Conservation (phyloP, 257 asterid species). For the Sherardia arvensis region DNA sequence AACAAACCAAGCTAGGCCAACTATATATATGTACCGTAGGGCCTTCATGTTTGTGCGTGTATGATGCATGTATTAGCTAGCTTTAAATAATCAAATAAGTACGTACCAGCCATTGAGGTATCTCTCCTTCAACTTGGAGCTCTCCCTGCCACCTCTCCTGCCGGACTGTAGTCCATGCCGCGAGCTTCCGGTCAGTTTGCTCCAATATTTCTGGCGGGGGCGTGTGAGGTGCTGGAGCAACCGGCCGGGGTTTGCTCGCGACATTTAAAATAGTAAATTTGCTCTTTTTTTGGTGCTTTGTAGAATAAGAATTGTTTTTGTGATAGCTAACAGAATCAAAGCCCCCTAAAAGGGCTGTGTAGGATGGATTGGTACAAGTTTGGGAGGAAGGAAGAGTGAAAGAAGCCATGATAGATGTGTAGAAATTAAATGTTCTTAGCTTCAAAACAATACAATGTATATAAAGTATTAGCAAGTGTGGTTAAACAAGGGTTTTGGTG, state of each 20-base stretch:
- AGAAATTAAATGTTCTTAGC: background rate
- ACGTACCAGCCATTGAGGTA: slow-evolving; percentile 94
- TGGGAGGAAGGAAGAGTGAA: slow-evolving; percentile 27
- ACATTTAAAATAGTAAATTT: slow-evolving; percentile 24
- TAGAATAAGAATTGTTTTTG: slow-evolving; percentile 13
- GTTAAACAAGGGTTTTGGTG: background rate
- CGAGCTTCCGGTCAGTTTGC: slow-evolving; percentile 27
- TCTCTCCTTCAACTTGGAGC: slow-evolving; percentile 73
- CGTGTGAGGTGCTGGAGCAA: slow-evolving; percentile 13
- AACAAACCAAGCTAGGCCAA: background rate
- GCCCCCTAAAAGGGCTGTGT: background rate
- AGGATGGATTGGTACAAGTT: slow-evolving; percentile 12
- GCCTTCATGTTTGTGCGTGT: background rate
- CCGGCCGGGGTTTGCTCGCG: slow-evolving; percentile 34
- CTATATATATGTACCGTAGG: background rate
- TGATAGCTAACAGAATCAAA: slow-evolving; percentile 12
- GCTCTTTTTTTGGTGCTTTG: slow-evolving; percentile 6
- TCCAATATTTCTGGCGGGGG: slow-evolving; percentile 1
- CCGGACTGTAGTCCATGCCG: slow-evolving; percentile 74
- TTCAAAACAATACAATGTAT: background rate
- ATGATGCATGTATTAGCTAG: background rate
- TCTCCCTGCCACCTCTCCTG: slow-evolving; percentile 93
- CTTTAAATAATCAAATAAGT: too few relatives aligned
- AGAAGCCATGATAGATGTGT: slow-evolving; percentile 41
- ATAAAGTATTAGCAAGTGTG: background rate